Base-by-base conservation (phyloP, 257 asterid genomes). In the Cordia subcordata region DNA sequence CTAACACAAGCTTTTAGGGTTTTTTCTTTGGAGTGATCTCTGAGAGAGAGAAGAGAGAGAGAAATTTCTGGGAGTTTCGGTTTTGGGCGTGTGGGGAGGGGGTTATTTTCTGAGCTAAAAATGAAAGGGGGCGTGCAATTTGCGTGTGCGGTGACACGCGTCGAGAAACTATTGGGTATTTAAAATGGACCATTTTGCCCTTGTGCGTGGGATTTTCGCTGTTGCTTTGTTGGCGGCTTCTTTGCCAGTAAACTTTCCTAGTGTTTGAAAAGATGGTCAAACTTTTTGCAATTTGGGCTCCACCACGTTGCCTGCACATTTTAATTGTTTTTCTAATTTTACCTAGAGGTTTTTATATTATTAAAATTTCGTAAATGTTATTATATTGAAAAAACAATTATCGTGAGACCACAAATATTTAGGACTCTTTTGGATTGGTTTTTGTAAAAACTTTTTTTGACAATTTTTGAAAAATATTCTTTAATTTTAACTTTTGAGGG, bases 171-270 rank as follows among this genome's bases (percentile, higher is more conserved):
- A 42, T 42, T 42, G 10, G 47, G 10, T 2, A 8, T 42, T 27
- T 11, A 8, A 42, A 42, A 42, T 42, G 47, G 47, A 42, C 47
- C 2, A 42, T 10, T 42, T 3, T 42, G 47, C 15, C 47, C 47
- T 42, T 42, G 47, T 14, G 47, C 10, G 12, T 42, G 10, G 47
- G 2, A 42, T 42, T 42, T 42, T 4, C 47, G 14, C 47, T 8
- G 74, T 70, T 74, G 27, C 64, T 39, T 49, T 65, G 46, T 65
- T 18, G 72, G 81, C 73, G 73, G 81, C 47, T 42, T 42, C 47
- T 42, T 8, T 42, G 10, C 47, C 47, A 14, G 47, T 42, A 10
- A 42, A 11, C 47, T 42, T 12, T 39, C 12, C 44, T 39, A 5
- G 44, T 39, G 44, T 5, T 39, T 39, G 44, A 39, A 39, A 39